Base-by-base conservation (phyloP, 352 stramenopile species). In the Albugo laibachii region DNA sequence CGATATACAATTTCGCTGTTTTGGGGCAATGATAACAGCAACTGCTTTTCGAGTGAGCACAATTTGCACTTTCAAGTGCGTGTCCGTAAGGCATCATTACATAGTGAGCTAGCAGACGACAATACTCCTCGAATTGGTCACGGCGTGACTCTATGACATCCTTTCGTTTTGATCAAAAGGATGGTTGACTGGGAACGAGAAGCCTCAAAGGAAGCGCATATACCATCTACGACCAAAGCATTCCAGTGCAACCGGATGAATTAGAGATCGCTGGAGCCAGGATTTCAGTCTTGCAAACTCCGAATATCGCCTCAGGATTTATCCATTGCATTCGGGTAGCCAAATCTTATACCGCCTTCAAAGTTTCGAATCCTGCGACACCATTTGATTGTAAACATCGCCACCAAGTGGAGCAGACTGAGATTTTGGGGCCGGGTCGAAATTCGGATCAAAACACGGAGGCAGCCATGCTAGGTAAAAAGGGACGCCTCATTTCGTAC, bases 1-100 rank as follows among this genome's bases (percentile, higher is more conserved):
- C 70, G 68, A 42, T 80, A 86, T 48, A 84, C 69, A 48, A 86
- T 76, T 50, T 83, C 80, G 63, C 71, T 83, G 54, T 83, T 83
- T 42, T 52, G 71, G 69, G 42, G 83, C 74, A 1, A 59, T 49
- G 24, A 86, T 80, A 1, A 69, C 53, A 8, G 66, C 75, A 39
- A 86, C 83, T 15, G 52, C 37, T 15, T 8, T 43, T 43, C 3
- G 38, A 24, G 38, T 43, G 16, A 24, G 16, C 38, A 43, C 8
- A 31, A 10, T 19, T 43, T 24, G 20, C 20, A 24, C 16, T 43
- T 24, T 10, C 16, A 24, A 24, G 38, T 43, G 8, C 3, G 8
- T 10, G 3, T 8, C 38, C 16, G 8, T 24, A 3, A 8, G 53
- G 41, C 2, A 79, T 21, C 14, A 48, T 48, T 10, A 59, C 58